A percentile compares a stretch with the other conserved stretches of the same genome.
These are phyloP conservation scores for Cicer judaicum DNA, from an alignment of 306 rosid species.

Conservation along the genomic window DNA sequence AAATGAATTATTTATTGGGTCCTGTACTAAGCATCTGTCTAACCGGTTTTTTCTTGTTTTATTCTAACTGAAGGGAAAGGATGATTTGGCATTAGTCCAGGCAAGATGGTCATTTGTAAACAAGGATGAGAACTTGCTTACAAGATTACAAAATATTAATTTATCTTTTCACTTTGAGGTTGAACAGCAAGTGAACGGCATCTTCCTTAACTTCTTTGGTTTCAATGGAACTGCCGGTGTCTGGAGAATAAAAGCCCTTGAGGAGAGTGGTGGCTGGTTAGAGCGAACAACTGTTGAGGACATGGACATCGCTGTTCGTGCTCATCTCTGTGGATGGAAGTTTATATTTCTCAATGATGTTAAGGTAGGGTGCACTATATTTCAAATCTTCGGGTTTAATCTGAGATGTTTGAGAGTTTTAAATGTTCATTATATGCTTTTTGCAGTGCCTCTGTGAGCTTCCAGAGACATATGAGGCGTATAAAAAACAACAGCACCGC, in stretches of 20 bases:
- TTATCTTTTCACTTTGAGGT: constrained; percentile 96
- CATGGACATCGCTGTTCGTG: constrained; percentile 99
- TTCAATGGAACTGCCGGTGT: constrained; percentile 99
- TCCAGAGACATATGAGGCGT: constrained; percentile 97
- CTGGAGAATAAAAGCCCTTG: constrained; percentile 95
- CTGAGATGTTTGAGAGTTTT: constrained; percentile 33
- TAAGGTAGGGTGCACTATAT: constrained; percentile 76
- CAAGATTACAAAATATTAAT: constrained; percentile 92
- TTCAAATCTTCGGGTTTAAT: constrained; percentile 36
- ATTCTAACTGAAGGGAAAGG: constrained; percentile 69
- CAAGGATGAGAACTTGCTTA: constrained; percentile 98
- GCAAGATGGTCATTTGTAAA: constrained; percentile 97
- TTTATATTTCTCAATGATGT: constrained; percentile 93
- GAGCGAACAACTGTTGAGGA: constrained; percentile 98
- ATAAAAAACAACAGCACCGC: constrained; percentile 96
- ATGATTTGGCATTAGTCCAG: constrained; percentile 94
- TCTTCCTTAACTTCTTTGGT: constrained; percentile 91
- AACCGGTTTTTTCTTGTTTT: constrained; percentile 24
- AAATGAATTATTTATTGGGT: constrained; percentile 14
- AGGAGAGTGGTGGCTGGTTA: constrained; percentile 99
- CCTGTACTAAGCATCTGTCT: constrained; percentile 16
- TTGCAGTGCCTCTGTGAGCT: constrained; percentile 98
- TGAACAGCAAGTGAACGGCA: constrained; percentile 95
- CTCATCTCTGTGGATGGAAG: constrained; percentile 99
- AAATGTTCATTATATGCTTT: constrained; percentile 42